Evolutionary conservation across 495 filamentous ascomycete genomes (phyloP), one percentile per base, ranked within the genome.

Genomic region (Lasiosphaeria hispida): DNA sequence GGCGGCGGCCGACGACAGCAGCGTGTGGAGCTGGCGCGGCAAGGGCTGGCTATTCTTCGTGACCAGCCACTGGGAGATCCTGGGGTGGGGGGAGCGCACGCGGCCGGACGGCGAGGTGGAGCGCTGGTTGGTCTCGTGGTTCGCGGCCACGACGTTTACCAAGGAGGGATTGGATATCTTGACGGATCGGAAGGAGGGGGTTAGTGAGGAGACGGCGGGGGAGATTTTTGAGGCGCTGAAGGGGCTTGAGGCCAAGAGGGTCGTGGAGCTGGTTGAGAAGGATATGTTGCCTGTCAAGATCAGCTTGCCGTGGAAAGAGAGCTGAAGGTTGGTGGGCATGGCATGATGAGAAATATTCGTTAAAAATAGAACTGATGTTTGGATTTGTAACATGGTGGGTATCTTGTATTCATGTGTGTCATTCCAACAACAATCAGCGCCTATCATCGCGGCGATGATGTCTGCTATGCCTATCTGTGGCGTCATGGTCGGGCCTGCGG

Each of bases 161-260:
- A 85, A 85, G 43, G 85, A 86, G 56, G 90, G 89, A 1, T 63
- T 92, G 35, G 89, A 92, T 75, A 71, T 92, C 34, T 90, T 89
- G 70, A 82, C 80, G 19, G 70, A 84, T 57, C 66, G 68, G 13
- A 75, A 69, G 61, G 82, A 78, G 56, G 84, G 85, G 4, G 54
- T 84, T 52, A 68, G 69, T 13, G 67, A 73, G 60, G 75, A 69
- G 56, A 78, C 79, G 55, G 79, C 69, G 38, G 62, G 67, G 4
- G 73, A 63, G 18, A 68, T 86, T 36, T 72, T 77, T 53, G 56
- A 67, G 8, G 73, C 69, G 23, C 63, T 87, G 43, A 68, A 69
- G 60, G 67, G 50, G 37, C 50, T 85, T 39, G 57, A 69, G 13
- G 75, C 69, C 40, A 63, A 63, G 53, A 58, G 64, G 55, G 42